Base-by-base conservation (phyloP, 495 filamentous ascomycete species). In the Xylaria cubensis region DNA sequence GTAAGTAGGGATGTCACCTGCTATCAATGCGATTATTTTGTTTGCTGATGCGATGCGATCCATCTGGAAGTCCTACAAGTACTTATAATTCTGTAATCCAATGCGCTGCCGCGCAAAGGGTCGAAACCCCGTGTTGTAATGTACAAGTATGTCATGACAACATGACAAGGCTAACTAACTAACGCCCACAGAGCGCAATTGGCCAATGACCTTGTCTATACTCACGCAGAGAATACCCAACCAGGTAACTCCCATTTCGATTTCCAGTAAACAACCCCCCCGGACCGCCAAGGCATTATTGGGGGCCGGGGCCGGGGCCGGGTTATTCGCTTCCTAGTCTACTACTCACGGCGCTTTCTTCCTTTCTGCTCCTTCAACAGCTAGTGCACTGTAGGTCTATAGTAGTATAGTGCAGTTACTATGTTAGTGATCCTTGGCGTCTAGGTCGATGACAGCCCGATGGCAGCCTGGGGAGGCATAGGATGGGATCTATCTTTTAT, bases 201-300 rank as follows among this genome's bases (percentile, higher is more conserved):
- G 24, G 46, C 66, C 66, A 68, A 68, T 58, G 50, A 46, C 50
- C 15, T 42, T 15, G 66, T 29, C 34, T 34, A 42, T n/a, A 32
- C 39, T 34, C 10, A 32, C 67, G 67, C 36, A 62, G 41, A 56
- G 55, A 48, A 61, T 70, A 13, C 67, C 67, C 42, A 70, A 70
- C 67, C 55, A 50, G 67, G 67, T 62, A 70, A 70, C 36, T 70
- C 8, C 24, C 55, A 59, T 19, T 34, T 50, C 41, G 39, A 64
- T 46, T 44, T 39, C 12, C 39, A 64, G 61, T 15, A 64, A 24
- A 32, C 39, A 6, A 24, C 39, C 39, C 39, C 39, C 39, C 19
- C 61, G 3, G 61, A 12, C 39, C 39, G 62, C 62, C 62, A 64
- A 64, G 62, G 24, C 62, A 48, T 41, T 21, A 48, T 41, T 63